A percentile compares a stretch with the other conserved stretches of the same genome.
Evolutionary conservation across 2,329 filamentous ascomycete species (phyloP).

Genomic region (Metarhizium robertsii): DNA sequence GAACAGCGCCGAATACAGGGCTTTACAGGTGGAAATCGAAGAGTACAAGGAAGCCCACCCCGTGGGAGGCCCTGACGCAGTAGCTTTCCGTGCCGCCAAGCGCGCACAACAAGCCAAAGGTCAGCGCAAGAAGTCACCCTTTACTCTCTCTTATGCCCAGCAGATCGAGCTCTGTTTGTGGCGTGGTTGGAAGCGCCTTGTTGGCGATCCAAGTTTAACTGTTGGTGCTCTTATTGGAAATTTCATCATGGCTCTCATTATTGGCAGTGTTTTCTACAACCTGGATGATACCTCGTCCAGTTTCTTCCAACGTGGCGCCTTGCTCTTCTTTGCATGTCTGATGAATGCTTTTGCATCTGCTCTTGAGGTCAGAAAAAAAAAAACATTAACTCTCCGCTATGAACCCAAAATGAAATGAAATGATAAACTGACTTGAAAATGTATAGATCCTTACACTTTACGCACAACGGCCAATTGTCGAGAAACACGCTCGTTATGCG

Average conservation of each 20-base stretch:
- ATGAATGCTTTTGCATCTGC: slow-evolving; percentile 78
- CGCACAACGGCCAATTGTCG: slow-evolving; percentile 81
- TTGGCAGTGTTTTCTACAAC: slow-evolving; percentile 75
- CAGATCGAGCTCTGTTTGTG: slow-evolving; percentile 73
- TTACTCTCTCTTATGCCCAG: slow-evolving; percentile 66
- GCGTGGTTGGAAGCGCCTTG: slow-evolving; percentile 70
- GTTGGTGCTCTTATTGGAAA: slow-evolving; percentile 63
- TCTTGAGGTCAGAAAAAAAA: slow-evolving; percentile 45
- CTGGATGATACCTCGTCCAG: slow-evolving; percentile 53
- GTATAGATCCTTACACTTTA: slow-evolving; percentile 70
- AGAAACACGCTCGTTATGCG: slow-evolving; percentile 80
- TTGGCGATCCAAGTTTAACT: slow-evolving; percentile 67
- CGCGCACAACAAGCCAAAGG: slow-evolving; percentile 45
- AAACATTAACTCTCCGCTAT: background rate
- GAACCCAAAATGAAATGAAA: background rate
- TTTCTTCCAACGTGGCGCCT: slow-evolving; percentile 70
- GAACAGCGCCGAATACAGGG: slow-evolving; percentile 40
- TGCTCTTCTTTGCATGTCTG: slow-evolving; percentile 81
- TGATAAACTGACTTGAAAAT: background rate
- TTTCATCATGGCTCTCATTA: slow-evolving; percentile 65
- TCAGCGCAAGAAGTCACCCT: slow-evolving; percentile 64
- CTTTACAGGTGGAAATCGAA: slow-evolving; percentile 45
- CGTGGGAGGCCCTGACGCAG: slow-evolving; percentile 45
- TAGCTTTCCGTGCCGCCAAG: slow-evolving; percentile 46
- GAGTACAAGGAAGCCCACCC: slow-evolving; percentile 44